phyloP scores from a whole-genome alignment of 2,329 filamentous ascomycete genomes.

The Phialophora expanda region DNA sequence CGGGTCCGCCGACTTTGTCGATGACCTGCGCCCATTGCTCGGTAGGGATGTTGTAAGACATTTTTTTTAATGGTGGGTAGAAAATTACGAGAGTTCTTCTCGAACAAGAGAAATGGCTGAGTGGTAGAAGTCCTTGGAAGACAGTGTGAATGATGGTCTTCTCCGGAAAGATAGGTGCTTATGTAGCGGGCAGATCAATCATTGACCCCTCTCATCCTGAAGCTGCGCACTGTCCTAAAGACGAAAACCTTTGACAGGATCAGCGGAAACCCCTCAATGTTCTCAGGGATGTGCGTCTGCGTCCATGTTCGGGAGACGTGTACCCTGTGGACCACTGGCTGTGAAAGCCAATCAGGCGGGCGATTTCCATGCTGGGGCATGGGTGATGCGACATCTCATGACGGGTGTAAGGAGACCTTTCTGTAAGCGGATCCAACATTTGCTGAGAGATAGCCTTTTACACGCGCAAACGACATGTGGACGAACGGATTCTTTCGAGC shows the following conservation, averaged over 20 bases:
- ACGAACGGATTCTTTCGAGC: constrained; percentile 26
- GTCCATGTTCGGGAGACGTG: constrained; percentile 18
- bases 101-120: neutral
- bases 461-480: constrained; percentile 20
- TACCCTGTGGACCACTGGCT: constrained; percentile 26
- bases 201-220: constrained; percentile 30
- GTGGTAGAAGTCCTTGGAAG: neutral
- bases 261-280: constrained; percentile 37
- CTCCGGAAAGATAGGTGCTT: constrained; percentile 15
- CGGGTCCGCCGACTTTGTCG: constrained; percentile 76
- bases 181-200: constrained; percentile 28
- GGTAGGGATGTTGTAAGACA: constrained; percentile 65
- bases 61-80: constrained; percentile 15
- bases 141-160: neutral
- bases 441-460: constrained; percentile 1
- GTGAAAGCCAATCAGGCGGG: constrained; percentile 18
- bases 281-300: constrained; percentile 10
- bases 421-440: constrained; percentile 17
- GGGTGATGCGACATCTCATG: constrained; percentile 32
- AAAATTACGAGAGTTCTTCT: neutral
- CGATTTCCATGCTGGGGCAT: constrained; percentile 3
- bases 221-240: neutral
- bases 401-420: constrained; percentile 36
- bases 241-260: constrained; percentile 28
- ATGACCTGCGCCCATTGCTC: constrained; percentile 93